These are phyloP conservation scores for Tetrahymena thermophila DNA, from an alignment of 73 alveolate species.

Conservation along the genomic window DNA sequence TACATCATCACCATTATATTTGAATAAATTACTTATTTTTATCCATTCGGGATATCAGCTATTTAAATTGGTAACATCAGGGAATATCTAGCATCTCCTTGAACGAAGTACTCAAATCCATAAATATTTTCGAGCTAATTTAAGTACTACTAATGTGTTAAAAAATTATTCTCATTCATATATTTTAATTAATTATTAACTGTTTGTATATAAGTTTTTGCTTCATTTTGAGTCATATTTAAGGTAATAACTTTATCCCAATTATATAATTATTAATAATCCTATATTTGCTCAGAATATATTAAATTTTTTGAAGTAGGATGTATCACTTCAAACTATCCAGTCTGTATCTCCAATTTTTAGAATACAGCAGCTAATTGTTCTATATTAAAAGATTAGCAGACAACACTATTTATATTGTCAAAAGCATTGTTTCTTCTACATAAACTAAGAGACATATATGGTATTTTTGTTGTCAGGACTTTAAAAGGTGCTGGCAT, in stretches of 20 bases:
- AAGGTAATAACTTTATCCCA: not conserved
- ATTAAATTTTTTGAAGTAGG: not conserved
- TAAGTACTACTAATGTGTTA: not conserved
- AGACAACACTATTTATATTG: not conserved
- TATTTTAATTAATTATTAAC: not conserved
- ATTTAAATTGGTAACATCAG: not conserved
- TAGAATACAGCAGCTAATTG: not conserved
- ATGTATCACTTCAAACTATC: not conserved
- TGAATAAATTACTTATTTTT: not conserved
- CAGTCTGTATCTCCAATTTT: not conserved
- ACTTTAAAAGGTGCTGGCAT: not conserved
- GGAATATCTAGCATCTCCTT: not conserved
- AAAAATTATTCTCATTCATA: not conserved
- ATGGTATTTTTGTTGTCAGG: not conserved
- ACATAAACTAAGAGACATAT: not conserved
- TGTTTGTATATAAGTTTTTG: not conserved
- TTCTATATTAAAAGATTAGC: not conserved
- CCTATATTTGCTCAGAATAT: not conserved
- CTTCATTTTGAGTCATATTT: not conserved
- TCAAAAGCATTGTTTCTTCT: not conserved
- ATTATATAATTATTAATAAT: not conserved
- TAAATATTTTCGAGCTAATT: not conserved
- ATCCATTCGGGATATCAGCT: not conserved
- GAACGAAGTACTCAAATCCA: not conserved
- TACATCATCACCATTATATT: not conserved